Base-by-base conservation (phyloP, 805 yeast genomes). In the Saturnispora bothae region DNA sequence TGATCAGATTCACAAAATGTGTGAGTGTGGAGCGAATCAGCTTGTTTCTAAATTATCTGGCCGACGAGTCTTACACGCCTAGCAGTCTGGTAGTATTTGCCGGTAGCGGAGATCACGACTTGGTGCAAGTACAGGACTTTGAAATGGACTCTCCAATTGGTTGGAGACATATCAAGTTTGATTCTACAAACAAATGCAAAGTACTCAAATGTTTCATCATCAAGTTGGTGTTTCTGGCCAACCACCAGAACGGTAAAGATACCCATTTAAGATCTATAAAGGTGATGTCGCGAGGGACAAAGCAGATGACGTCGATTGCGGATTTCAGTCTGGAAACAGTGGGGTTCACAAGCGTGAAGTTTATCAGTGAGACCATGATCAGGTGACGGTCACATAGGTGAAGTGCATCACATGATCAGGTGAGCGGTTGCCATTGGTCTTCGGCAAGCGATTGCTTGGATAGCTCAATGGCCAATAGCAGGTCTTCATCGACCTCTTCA, bases 241-340 rank as follows among this genome's bases (percentile, higher is more conserved):
- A 94, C 50, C 95, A 85, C 50, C 96, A 88, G 53, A 86, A 84
- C 52, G 99, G 99, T 33, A 92, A 89, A 52, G 99, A 92, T 56
- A 79, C 95, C 1, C 97, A 86, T 55, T 64, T 92, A 9, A 60
- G 98, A 20, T 80, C 86, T 0, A 65, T 88, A 14, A 73, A 75
- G 64, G 56, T 83, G 49, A 63, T 76, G 56, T 61, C 73, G 7
- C 69, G 69, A 5, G 48, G 52, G 14, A 48, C 51, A 9, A 54
- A 42, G 29, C 46, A 51, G 5, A 43, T 54, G 42, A 41, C 46
- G 26, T 39, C 50, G 19, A 50, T 48, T 22, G 43, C 44, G 15
- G 52, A 49, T 29, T 43, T 45, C 22, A 40, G 43, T 31, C 36
- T 44, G 16, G 59, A 56, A 1, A 30, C 38, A 15, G 52, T 59